Base-by-base conservation (phyloP, 805 yeast genomes). In the Saturnispora ahearnii region DNA sequence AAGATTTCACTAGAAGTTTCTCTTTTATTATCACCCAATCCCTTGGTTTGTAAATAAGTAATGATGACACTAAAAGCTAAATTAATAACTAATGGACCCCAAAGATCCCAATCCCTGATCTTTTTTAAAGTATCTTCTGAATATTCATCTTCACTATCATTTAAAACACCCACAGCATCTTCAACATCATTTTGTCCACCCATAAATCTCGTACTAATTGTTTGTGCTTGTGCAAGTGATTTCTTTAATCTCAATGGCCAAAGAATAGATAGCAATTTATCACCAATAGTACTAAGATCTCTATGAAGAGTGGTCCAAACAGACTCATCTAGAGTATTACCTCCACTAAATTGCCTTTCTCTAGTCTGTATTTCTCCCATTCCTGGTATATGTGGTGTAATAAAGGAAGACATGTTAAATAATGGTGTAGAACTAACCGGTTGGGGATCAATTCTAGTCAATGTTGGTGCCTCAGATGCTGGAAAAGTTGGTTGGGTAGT, bases 41-140 rank as follows among this genome's bases (percentile, higher is more conserved):
- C 57, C 40, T 64, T 59, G 3, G 59, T 59, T 53, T 68, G 71
- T 11, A 77, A 59, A 50, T 73, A 65, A 2, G 81, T 79, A 49
- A 78, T 64, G 21, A 74, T 60, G 42, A 77, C 72, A 21, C 78
- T 67, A 54, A 73, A 77, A 11, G 66, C 61, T 44, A 78, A 65
- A 12, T 77, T 73, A 50, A 78, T 74, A 21, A 78, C 69, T 41
- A 78, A 61, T 2, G 83, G 83, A 1, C 83, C 83, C 83, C 82
- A 78, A 45, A 78, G 62, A 61, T 78, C 83, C 83, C 83, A 78
- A 49, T 78, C 82, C 47, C 77, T 54, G 11, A 70, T 70, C 48
- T 65, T 64, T 18, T 59, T 58, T 28, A 67, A 60, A 3, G 69
- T 53, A 15, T 65, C 70, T 36, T 59, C 54, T 2, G 71, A 64